A percentile compares a stretch with the other conserved stretches of the same genome.
These are phyloP conservation scores for Centrapalus pauciflorus DNA, from an alignment of 129 eudicot genomes.

Conservation along the genomic window DNA sequence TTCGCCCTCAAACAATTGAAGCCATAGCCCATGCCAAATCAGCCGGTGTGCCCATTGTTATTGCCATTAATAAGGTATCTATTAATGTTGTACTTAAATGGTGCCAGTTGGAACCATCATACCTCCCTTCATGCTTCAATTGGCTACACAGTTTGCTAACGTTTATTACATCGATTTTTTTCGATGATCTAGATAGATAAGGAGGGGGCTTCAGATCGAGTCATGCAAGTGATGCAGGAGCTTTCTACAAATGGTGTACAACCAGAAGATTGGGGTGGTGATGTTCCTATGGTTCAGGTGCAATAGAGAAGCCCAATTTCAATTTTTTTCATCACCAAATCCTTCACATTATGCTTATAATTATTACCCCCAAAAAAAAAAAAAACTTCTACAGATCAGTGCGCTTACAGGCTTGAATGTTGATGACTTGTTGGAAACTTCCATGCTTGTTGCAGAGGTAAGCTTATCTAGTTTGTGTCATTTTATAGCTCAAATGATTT, in stretches of 20 bases:
- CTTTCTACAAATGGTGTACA: conserved; percentile 78
- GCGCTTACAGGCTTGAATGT: conserved; percentile 89
- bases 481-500: background rate
- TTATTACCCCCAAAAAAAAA: background rate
- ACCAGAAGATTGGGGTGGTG: conserved; percentile 99
- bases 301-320: conserved; percentile 4
- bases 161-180: background rate
- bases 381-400: conserved; percentile 56
- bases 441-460: conserved; percentile 99
- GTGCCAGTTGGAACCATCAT: conserved; percentile 5
- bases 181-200: conserved; percentile 65
- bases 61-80: conserved; percentile 89
- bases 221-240: conserved; percentile 93
- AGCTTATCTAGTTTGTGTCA: conserved; percentile 8
- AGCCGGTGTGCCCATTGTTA: conserved; percentile 90
- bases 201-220: conserved; percentile 92
- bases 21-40: conserved; percentile 98
- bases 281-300: conserved; percentile 92
- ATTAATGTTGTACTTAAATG: background rate
- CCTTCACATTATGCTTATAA: background rate
- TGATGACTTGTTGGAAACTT: conserved; percentile 84
- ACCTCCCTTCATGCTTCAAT: background rate
- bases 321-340: background rate
- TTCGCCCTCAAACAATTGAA: conserved; percentile 89
- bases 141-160: background rate